These are phyloP conservation scores for Aspergillus hiratsukae DNA, from an alignment of 2,329 filamentous ascomycete genomes.

Conservation along the genomic window DNA sequence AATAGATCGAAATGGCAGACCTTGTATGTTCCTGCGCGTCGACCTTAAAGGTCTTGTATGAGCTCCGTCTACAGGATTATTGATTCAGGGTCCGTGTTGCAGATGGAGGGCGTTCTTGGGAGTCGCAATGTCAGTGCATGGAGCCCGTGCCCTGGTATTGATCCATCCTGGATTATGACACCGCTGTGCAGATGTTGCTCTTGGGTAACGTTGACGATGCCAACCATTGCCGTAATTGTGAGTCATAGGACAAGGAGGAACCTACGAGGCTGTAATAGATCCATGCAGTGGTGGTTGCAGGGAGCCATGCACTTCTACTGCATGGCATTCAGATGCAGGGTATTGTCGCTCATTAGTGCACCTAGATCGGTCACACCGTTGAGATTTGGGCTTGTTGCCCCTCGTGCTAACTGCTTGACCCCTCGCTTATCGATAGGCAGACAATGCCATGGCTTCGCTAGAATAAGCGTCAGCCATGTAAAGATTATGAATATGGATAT, in stretches of 20 bases:
- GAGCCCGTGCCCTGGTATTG: background rate
- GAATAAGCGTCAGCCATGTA: background rate
- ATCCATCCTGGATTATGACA: background rate
- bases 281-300: background rate
- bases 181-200: background rate
- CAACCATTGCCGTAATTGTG: background rate
- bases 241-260: background rate
- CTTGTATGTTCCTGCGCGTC: background rate
- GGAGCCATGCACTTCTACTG: background rate
- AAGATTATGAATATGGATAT: background rate
- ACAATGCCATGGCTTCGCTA: background rate
- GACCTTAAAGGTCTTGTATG: background rate
- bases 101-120: background rate
- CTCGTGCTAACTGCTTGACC: slow-evolving; percentile 5
- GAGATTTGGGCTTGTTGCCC: background rate
- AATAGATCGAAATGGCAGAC: background rate
- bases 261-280: background rate
- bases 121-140: background rate
- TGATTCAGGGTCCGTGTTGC: slow-evolving; percentile 10
- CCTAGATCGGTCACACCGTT: background rate
- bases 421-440: slow-evolving; percentile 11
- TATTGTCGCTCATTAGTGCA: background rate
- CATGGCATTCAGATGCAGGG: background rate
- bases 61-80: background rate
- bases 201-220: background rate